These are phyloP conservation scores for Coniochaeta pulveracea DNA, from an alignment of 2,329 filamentous ascomycete genomes.

Conservation along the genomic window DNA sequence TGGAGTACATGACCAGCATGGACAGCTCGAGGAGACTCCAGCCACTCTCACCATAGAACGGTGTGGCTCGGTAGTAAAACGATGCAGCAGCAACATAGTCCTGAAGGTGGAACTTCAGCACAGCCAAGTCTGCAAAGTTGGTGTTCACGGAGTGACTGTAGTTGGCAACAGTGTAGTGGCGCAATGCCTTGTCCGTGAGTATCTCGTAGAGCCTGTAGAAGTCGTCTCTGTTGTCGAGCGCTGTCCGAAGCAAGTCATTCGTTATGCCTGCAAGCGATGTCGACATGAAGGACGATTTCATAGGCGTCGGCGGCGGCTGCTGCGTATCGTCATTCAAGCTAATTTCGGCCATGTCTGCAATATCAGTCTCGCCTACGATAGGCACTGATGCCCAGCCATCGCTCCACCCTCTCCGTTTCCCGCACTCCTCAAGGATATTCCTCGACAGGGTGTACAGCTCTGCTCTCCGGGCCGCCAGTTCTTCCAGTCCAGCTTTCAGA, in stretches of 20 bases:
- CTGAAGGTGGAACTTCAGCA: conserved; percentile 66
- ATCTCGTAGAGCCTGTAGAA: conserved; percentile 61
- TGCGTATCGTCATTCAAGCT: conserved; percentile 31
- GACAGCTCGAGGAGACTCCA: conserved; percentile 75
- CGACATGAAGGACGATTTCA: conserved; percentile 7
- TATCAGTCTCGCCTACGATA: conserved; percentile 29
- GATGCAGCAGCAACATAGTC: conserved; percentile 65
- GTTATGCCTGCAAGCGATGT: conserved; percentile 34
- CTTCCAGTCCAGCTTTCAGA: conserved; percentile 58
- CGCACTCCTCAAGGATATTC: conserved; percentile 66
- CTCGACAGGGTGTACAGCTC: conserved; percentile 73
- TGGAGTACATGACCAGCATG: conserved; percentile 76
- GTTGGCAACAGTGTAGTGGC: conserved; percentile 71
- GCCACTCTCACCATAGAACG: conserved; percentile 64
- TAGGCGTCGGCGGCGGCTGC: conserved; percentile 12
- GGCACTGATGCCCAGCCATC: conserved; percentile 61
- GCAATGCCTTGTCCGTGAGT: conserved; percentile 74
- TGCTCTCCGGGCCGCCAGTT: conserved; percentile 71
- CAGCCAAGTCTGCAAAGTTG: conserved; percentile 73
- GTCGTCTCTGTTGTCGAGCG: conserved; percentile 47
- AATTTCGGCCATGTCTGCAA: conserved; percentile 45
- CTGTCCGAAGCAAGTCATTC: conserved; percentile 46
- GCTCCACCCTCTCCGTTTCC: conserved; percentile 61
- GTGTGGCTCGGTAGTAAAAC: conserved; percentile 68
- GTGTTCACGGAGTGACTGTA: conserved; percentile 68